Evolutionary conservation across 2,329 filamentous ascomycete genomes (phyloP).

Genomic region (Podosphaera fusca): DNA sequence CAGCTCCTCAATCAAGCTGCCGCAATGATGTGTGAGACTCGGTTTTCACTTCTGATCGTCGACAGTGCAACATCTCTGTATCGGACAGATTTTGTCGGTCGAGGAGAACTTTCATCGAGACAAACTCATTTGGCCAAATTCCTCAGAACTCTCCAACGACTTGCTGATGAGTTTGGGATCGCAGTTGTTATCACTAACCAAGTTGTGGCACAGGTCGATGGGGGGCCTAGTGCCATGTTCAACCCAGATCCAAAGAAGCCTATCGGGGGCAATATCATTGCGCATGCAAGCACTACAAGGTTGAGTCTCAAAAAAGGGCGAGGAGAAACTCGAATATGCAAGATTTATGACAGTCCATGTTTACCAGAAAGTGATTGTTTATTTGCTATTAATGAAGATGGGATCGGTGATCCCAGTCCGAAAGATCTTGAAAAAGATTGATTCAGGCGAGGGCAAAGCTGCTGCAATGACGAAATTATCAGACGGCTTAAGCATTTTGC

Average conservation of each 20-base stretch:
- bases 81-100: conserved; percentile 87
- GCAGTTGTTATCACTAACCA: conserved; percentile 98
- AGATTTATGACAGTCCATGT: conserved; percentile 97
- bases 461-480: background rate
- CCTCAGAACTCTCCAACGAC: conserved; percentile 59
- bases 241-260: conserved; percentile 98
- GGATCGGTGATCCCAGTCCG: conserved; percentile 82
- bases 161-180: conserved; percentile 74
- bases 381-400: conserved; percentile 93
- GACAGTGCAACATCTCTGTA: conserved; percentile 92
- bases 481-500: background rate
- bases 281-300: conserved; percentile 85
- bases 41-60: conserved; percentile 86
- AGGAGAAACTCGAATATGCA: conserved; percentile 87
- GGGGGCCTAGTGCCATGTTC: conserved; percentile 91
- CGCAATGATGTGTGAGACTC: conserved; percentile 98
- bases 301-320: conserved; percentile 90
- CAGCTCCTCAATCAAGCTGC: conserved; percentile 86
- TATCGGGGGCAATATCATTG: conserved; percentile 96
- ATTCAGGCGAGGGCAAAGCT: background rate
- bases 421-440: conserved; percentile 80
- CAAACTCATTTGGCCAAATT: conserved; percentile 80
- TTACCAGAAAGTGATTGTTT: conserved; percentile 88
- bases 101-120: conserved; percentile 82
- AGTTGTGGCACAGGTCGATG: conserved; percentile 93